A percentile compares a stretch with the other conserved stretches of the same genome.
phyloP scores from a whole-genome alignment of 768 basidiomycete species.

The Hygrocybe coccinea region DNA sequence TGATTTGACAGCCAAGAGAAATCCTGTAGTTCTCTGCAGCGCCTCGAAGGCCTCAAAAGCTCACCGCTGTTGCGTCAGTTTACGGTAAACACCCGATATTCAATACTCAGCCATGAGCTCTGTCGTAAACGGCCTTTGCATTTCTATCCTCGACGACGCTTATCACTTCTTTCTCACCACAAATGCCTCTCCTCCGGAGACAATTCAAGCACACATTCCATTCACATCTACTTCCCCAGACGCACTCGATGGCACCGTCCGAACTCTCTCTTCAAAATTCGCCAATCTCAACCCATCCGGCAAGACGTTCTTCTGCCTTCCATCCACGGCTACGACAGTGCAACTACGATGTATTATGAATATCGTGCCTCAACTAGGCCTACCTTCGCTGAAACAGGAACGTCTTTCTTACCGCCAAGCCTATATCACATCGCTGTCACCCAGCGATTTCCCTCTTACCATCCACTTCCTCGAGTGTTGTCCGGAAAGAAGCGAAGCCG shows the following conservation, averaged over 20 bases:
- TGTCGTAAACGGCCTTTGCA: background rate
- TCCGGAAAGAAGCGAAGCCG: background rate
- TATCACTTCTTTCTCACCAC: background rate
- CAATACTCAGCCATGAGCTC: background rate
- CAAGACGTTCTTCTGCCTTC: background rate
- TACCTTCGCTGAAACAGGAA: background rate
- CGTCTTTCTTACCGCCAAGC: background rate
- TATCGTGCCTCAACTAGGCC: background rate
- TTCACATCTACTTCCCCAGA: background rate
- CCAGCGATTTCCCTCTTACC: background rate
- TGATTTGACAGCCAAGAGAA: no score
- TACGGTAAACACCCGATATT: no score
- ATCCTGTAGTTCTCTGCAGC: no score
- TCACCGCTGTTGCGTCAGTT: no score
- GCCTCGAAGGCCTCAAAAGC: no score
- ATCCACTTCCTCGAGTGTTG: background rate
- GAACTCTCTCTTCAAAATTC: background rate
- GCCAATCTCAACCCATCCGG: background rate
- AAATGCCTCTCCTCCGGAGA: background rate
- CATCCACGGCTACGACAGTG: background rate
- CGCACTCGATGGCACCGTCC: background rate
- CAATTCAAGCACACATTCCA: background rate
- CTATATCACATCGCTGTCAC: background rate
- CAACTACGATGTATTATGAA: background rate
- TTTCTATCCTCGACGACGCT: conserved; percentile 1